A percentile compares a stretch with the other conserved stretches of the same genome.
These are phyloP conservation scores for Suaeda aralocaspica DNA, from an alignment of 148 eudicot genomes.

Conservation along the genomic window DNA sequence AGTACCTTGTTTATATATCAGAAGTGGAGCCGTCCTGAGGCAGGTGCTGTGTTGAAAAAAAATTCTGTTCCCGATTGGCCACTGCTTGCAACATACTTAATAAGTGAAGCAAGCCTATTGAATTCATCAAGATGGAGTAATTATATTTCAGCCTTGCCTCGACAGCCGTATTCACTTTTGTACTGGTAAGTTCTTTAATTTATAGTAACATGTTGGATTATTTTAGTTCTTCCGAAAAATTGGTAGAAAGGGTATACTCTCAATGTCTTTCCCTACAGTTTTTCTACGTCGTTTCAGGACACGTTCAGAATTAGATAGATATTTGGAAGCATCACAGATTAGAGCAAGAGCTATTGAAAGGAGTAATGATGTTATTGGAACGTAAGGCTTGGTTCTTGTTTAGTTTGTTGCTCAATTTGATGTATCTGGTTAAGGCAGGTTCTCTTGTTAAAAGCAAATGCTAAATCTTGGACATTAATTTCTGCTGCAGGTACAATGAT, in stretches of 20 bases:
- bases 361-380: slow-evolving; percentile 81
- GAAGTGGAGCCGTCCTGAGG: slow-evolving; percentile 90
- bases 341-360: slow-evolving; percentile 90
- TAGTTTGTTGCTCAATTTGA: neutral
- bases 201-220: slow-evolving; percentile 7
- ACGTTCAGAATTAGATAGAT: slow-evolving; percentile 81
- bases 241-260: slow-evolving; percentile 45
- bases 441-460: neutral
- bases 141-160: slow-evolving; percentile 92
- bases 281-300: slow-evolving; percentile 87
- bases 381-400: slow-evolving; percentile 51
- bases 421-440: neutral
- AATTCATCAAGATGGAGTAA: slow-evolving; percentile 83
- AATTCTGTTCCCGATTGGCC: slow-evolving; percentile 97
- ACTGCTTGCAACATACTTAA: slow-evolving; percentile 84
- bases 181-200: slow-evolving; percentile 54
- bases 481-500: slow-evolving; percentile 75
- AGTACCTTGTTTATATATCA: slow-evolving; percentile 25
- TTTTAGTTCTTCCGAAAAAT: slow-evolving; percentile 8
- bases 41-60: slow-evolving; percentile 61
- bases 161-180: slow-evolving; percentile 92
- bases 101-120: slow-evolving; percentile 80
- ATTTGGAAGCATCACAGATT: slow-evolving; percentile 93
- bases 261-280: slow-evolving; percentile 60
- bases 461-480: neutral